Evolutionary conservation across 2,329 filamentous ascomycete species (phyloP), one percentile per base, ranked within the genome.

Genomic region (Ophidiomyces ophidiicola): DNA sequence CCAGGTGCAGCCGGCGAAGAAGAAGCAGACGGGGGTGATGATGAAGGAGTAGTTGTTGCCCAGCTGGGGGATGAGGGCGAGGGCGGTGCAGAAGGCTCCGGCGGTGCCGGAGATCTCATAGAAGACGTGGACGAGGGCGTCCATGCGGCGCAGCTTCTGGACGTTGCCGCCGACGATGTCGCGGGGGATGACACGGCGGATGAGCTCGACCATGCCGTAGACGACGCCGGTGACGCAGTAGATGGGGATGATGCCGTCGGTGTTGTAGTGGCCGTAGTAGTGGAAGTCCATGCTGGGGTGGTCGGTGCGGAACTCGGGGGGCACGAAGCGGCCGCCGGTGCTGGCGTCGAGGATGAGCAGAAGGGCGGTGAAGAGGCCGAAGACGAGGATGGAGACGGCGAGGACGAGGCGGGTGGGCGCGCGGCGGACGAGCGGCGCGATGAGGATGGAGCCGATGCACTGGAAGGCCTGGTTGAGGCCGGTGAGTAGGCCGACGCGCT

Each of bases 11-110:
- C 62, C 58, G n/a, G 62, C 60, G 21, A 56, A 39, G 5, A 55
- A 45, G 48, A 69, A 71, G 53, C 63, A 66, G 21, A 70, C 58
- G 0, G 68, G 68, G 0, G 67, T 68, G 46, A 71, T 61, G 44
- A 70, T 60, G 53, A 70, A 70, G 29, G 66, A 64, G 41, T 63
- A 65, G 54, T 70, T 71, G 54, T 69, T 69, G 25, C 68, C 68
- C 8, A 70, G 59, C 29, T 55, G 53, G 1, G 67, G 66, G 36
- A 71, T 69, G n/a, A 71, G 52, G 6, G 57, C 64, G n/a, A 70
- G 57, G 5, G 64, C 67, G 1, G 66, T 70, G 40, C 58, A 58
- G 43, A 71, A 66, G 3, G 66, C 66, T 21, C 66, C 67, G 4
- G 55, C 54, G 1, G 67, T 70, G 15, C 67, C 68, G 6, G 66